Conservation (phyloP, 306 rosid genomes). For the Vigna radiata region DNA sequence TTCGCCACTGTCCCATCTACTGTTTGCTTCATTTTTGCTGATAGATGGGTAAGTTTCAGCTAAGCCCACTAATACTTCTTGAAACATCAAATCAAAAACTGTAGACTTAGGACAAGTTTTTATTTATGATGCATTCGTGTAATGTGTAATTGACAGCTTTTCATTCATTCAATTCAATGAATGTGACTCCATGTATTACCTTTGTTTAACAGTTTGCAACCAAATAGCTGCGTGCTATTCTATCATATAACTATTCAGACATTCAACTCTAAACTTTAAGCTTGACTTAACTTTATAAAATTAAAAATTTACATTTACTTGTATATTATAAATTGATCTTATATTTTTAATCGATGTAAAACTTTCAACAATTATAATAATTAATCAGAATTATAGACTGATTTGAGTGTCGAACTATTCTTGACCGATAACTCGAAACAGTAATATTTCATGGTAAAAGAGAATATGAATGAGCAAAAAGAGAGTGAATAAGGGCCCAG, state of each 20-base stretch:
- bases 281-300: too few relatives aligned
- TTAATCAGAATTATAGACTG: too few relatives aligned
- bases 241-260: too few relatives aligned
- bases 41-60: conserved; percentile 44
- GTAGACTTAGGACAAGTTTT: conserved; percentile 7
- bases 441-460: conserved; percentile 38
- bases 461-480: conserved; percentile 43
- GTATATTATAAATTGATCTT: too few relatives aligned
- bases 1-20: conserved; percentile 49
- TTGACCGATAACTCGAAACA: background rate
- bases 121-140: conserved; percentile 28
- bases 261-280: too few relatives aligned
- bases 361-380: too few relatives aligned
- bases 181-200: background rate
- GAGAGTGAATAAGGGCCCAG: conserved; percentile 42
- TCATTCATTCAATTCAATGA: conserved; percentile 31
- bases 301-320: too few relatives aligned
- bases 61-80: conserved; percentile 20
- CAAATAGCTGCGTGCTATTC: background rate
- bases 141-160: conserved; percentile 12
- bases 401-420: too few relatives aligned
- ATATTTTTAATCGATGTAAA: too few relatives aligned
- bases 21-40: conserved; percentile 38
- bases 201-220: conserved; percentile 14
- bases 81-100: conserved; percentile 29